These are phyloP conservation scores for Arthrinium phaeospermum DNA, from an alignment of 2,329 filamentous ascomycete genomes.

Conservation along the genomic window DNA sequence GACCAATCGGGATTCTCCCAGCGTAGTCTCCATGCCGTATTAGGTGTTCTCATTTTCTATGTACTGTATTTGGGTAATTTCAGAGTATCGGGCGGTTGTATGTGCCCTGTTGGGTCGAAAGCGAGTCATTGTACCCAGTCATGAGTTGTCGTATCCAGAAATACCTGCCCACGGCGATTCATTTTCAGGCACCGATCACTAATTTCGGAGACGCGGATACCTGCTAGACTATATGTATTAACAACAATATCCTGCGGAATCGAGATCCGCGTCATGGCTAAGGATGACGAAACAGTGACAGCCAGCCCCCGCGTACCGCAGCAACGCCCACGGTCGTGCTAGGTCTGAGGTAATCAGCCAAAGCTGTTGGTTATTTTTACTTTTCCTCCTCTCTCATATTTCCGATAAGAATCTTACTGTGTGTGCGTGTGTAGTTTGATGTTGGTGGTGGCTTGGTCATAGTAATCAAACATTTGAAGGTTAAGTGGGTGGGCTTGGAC, in stretches of 20 bases:
- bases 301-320: not conserved
- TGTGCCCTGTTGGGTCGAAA: not conserved
- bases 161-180: not conserved
- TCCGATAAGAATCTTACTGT: slow-evolving; percentile 6
- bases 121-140: not conserved
- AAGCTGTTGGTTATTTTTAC: not conserved
- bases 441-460: not conserved
- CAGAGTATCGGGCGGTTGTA: not conserved
- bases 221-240: not conserved
- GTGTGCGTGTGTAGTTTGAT: not conserved
- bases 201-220: not conserved
- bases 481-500: not conserved
- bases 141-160: not conserved
- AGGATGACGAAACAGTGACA: slow-evolving; percentile 6
- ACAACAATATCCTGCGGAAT: not conserved
- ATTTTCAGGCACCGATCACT: not conserved
- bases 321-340: not conserved
- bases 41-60: not conserved
- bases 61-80: not conserved
- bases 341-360: not conserved
- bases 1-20: not conserved
- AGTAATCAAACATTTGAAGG: slow-evolving; percentile 5
- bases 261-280: not conserved
- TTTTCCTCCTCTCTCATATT: not conserved
- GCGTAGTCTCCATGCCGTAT: not conserved